These are phyloP conservation scores for Stephania japonica DNA, from an alignment of 164 flowering plant species.

Conservation along the genomic window DNA sequence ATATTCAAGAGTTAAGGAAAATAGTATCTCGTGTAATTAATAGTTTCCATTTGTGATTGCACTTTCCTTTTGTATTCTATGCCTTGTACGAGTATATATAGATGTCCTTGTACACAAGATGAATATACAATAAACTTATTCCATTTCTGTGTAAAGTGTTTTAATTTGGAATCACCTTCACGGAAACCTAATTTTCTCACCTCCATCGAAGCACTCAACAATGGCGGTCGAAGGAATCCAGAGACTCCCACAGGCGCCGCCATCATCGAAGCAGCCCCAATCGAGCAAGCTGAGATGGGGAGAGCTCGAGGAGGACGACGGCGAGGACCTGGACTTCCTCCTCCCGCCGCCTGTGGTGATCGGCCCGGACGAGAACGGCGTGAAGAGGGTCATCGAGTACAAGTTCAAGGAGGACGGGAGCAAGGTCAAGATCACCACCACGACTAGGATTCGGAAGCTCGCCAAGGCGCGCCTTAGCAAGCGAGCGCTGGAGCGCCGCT, in stretches of 20 bases:
- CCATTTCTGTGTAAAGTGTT: too few species aligned
- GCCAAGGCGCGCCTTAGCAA: conserved; percentile 74
- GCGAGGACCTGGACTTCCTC: conserved; percentile 62
- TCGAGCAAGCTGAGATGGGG: conserved; percentile 25
- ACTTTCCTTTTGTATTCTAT: too few species aligned
- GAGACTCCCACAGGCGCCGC: too few species aligned
- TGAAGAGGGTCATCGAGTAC: conserved; percentile 69
- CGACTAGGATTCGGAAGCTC: conserved; percentile 57
- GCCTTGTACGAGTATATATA: too few species aligned
- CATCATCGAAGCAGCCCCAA: conserved; percentile 3
- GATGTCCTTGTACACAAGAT: too few species aligned
- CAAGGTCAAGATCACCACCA: conserved; percentile 75
- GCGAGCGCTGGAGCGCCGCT: conserved; percentile 67
- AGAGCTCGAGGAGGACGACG: conserved; percentile 64
- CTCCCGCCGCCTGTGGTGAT: conserved; percentile 63
- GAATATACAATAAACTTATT: too few species aligned
- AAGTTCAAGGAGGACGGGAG: conserved; percentile 68
- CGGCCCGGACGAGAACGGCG: conserved; percentile 78
- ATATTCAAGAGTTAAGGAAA: too few species aligned
- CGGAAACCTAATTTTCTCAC: too few species aligned
- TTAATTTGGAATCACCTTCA: too few species aligned
- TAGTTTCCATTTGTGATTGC: too few species aligned
- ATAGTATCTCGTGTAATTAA: too few species aligned
- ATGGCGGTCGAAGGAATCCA: conserved; percentile 13
- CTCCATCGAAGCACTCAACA: not conserved